Evolutionary conservation across 129 eudicot genomes (phyloP).

Genomic region (Flaveria ramosissima): DNA sequence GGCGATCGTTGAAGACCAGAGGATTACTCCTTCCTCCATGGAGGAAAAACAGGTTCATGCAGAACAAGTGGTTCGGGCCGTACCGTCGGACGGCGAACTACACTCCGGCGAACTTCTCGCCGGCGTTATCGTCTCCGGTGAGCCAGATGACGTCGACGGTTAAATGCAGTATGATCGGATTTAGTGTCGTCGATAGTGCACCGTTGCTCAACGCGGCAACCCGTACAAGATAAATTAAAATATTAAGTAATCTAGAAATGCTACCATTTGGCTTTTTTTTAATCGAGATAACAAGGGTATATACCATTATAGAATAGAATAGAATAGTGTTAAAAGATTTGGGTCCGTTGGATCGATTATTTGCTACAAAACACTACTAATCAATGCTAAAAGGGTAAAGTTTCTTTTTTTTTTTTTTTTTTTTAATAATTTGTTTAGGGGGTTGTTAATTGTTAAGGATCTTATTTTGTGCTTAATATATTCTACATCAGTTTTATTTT

Average conservation of each 20-base stretch:
- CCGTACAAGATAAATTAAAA: conserved; percentile 51
- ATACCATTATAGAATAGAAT: not conserved
- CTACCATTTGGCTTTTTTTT: conserved; percentile 1
- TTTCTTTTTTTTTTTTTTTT: no score
- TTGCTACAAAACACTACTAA: not conserved
- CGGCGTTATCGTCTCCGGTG: conserved; percentile 19
- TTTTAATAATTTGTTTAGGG: no score
- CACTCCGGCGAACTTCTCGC: conserved; percentile 21
- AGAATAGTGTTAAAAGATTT: conserved; percentile 25
- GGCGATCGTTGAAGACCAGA: conserved; percentile 56
- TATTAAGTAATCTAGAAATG: conserved; percentile 26
- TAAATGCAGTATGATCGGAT: conserved; percentile 74
- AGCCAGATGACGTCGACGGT: conserved; percentile 24
- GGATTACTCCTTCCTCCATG: conserved; percentile 78
- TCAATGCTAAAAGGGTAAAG: not conserved
- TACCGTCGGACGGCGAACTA: conserved; percentile 60
- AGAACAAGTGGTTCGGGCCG: conserved; percentile 82
- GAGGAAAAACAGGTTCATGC: conserved; percentile 89
- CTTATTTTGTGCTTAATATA: no score
- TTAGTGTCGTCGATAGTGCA: conserved; percentile 49
- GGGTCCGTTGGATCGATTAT: not conserved
- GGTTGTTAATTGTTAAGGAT: no score
- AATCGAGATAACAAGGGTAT: conserved; percentile 8
- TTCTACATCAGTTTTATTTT: no score
- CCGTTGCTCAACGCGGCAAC: conserved; percentile 53